Conservation (phyloP, 352 stramenopile genomes). For the Globisporangium cystogenes region DNA sequence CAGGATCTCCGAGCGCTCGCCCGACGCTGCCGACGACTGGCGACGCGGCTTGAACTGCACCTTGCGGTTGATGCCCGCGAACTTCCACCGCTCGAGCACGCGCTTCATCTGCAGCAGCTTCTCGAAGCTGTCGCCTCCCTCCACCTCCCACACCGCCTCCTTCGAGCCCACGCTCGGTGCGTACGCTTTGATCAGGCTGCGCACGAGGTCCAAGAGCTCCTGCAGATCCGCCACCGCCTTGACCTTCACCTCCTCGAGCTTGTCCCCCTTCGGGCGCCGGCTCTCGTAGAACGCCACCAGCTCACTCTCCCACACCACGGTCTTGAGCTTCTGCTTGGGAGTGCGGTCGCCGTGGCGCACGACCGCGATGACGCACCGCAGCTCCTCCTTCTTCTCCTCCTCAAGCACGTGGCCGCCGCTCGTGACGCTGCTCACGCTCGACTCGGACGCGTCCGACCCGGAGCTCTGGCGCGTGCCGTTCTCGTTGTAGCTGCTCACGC, state of each 20-base stretch:
- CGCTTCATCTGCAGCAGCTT: conserved; percentile 95
- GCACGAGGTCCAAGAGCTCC: conserved; percentile 73
- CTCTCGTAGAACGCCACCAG: conserved; percentile 84
- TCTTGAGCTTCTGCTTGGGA: no score
- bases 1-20: conserved; percentile 88
- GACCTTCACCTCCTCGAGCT: conserved; percentile 83
- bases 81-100: conserved; percentile 96
- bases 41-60: conserved; percentile 83
- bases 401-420: conserved; percentile 36
- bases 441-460: conserved; percentile 60
- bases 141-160: conserved; percentile 78
- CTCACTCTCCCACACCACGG: conserved; percentile 77
- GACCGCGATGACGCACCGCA: conserved; percentile 98
- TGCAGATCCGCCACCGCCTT: conserved; percentile 79
- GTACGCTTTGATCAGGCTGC: conserved; percentile 79
- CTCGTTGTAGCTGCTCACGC: conserved; percentile 16
- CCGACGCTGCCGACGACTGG: conserved; percentile 27
- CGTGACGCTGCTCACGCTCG: conserved; percentile 52
- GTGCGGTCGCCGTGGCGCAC: no score
- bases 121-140: conserved; percentile 86
- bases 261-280: conserved; percentile 46
- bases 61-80: conserved; percentile 98
- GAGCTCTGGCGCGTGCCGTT: conserved; percentile 44
- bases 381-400: conserved; percentile 90
- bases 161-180: conserved; percentile 73